Base-by-base conservation (phyloP, 1,284 basidiomycete species). In the Apiotrichum veenhuisii region DNA sequence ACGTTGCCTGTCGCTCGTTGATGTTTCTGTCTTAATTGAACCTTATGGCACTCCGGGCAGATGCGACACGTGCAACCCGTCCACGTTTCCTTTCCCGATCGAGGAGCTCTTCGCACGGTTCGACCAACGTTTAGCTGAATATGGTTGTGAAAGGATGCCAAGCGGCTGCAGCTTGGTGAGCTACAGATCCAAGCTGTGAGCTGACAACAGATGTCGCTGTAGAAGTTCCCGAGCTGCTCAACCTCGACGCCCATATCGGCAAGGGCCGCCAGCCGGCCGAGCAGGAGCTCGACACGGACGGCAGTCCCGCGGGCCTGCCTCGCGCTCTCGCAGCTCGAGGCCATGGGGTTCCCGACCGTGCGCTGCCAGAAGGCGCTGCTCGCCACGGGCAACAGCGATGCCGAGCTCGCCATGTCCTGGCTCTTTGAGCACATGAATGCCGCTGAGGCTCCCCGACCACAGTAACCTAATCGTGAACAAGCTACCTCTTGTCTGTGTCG, bases 341-440 rank as follows among this genome's bases (percentile, higher is more conserved):
- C 79, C 0, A 94, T 96, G 91, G 93, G 93, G 1, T 96, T 96
- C 80, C 87, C 91, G 0, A 72, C 78, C 0, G 74, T 91, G 5
- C 83, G 91, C 23, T 91, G 89, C 72, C 87, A 94, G 67, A 91
- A 91, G 68, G 94, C 94, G 0, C 76, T 98, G 17, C 80, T 95
- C 2, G 93, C 91, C 0, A 97, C 93, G 0, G 91, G 91, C 0
- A 89, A 89, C 69, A 79, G 75, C 15, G 85, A 87, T 64, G 80
- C 88, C 0, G 90, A 95, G 67, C 82, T 81, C 0, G 94, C 95
- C 0, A 96, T 94, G 90, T 87, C 91, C 63, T 98, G 95, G 95
- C 76, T 98, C 41, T 96, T 98, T 71, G 82, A 79, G 52, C 95
- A 97, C 75, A 91, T 95, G 89, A 94, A 98, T n/a, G n/a, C n/a